Conservation (phyloP, 257 asterid genomes). For the Jasminum sambac region DNA sequence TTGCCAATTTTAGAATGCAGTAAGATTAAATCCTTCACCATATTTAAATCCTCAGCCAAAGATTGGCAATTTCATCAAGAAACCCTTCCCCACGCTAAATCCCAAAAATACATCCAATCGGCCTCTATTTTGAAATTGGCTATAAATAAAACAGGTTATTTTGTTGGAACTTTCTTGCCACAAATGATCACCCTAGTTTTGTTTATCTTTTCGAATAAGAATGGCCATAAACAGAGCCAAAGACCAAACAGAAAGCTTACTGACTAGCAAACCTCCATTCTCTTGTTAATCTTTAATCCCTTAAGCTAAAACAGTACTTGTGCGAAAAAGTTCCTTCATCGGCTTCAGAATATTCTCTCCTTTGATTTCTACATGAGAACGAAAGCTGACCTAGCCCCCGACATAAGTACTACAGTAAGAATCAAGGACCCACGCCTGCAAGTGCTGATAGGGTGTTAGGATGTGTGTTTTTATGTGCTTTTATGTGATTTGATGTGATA, state of each 20-base stretch:
- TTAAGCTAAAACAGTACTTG: constrained; percentile 13
- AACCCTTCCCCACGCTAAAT: constrained; percentile 76
- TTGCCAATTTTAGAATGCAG: too few species aligned
- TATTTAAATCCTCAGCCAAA: constrained; percentile 97
- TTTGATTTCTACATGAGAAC: constrained; percentile 17
- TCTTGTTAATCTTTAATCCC: constrained; percentile 5
- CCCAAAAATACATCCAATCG: constrained; percentile 98
- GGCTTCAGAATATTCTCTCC: constrained; percentile 10
- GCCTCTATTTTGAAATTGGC: constrained; percentile 94
- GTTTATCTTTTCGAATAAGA: constrained; percentile 85
- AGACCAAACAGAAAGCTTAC: constrained; percentile 68
- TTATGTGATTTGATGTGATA: too few species aligned
- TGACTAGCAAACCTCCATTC: constrained; percentile 51
- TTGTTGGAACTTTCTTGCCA: constrained; percentile 72
- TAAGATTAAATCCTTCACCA: too few species aligned
- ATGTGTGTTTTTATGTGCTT: too few species aligned
- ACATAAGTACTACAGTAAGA: constrained; percentile 2
- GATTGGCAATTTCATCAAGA: constrained; percentile 80
- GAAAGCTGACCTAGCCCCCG: constrained; percentile 19
- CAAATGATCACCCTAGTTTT: constrained; percentile 73
- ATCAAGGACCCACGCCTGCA: constrained; percentile 28
- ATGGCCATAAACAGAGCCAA: constrained; percentile 96
- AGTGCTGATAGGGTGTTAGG: too few species aligned
- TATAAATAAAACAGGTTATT: constrained; percentile 62
- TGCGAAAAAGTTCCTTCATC: constrained; percentile 16